Evolutionary conservation across 495 filamentous ascomycete species (phyloP).

Genomic region (Penicillium coprophilum): DNA sequence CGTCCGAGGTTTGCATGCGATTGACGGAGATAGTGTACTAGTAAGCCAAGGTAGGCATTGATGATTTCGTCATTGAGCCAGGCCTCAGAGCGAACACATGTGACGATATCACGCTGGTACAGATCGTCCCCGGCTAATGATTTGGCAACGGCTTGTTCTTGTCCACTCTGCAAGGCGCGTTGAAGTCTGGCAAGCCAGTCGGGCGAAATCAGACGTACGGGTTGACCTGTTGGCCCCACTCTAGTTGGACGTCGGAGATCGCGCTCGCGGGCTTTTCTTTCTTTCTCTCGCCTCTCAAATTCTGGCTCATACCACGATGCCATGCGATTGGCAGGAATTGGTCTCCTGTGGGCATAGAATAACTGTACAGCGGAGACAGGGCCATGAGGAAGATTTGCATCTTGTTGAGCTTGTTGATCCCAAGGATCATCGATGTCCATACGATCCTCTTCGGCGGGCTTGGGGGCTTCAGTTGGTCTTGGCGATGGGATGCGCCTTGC

Average conservation of each 20-base stretch:
- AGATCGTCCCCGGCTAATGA: constrained; percentile 57
- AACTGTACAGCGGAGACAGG: constrained; percentile 42
- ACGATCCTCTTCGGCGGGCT: constrained; percentile 10
- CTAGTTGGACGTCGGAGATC: constrained; percentile 20
- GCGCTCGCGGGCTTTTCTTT: constrained; percentile 12
- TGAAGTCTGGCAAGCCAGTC: constrained; percentile 47
- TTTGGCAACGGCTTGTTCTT: constrained; percentile 36
- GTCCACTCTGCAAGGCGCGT: constrained; percentile 28
- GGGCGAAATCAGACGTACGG: constrained; percentile 44
- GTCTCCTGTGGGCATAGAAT: constrained; percentile 25
- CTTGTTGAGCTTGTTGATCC: constrained; percentile 13
- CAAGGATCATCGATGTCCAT: constrained; percentile 31
- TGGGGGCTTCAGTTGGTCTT: constrained; percentile 4
- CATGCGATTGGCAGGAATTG: constrained; percentile 34
- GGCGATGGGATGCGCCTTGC: constrained; percentile 5
- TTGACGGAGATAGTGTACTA: constrained; percentile 61
- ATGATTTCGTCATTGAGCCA: constrained; percentile 90
- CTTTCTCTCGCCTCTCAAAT: constrained; percentile 29
- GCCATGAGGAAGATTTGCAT: constrained; percentile 26
- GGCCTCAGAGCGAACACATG: constrained; percentile 47
- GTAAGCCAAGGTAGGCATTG: constrained; percentile 61
- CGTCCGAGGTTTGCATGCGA: constrained; percentile 43
- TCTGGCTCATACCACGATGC: constrained; percentile 35
- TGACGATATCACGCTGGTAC: constrained; percentile 59
- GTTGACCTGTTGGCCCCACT: constrained; percentile 28